These are phyloP conservation scores for Alternaria hordeiaustralica DNA, from an alignment of 2,329 filamentous ascomycete genomes.

Conservation along the genomic window DNA sequence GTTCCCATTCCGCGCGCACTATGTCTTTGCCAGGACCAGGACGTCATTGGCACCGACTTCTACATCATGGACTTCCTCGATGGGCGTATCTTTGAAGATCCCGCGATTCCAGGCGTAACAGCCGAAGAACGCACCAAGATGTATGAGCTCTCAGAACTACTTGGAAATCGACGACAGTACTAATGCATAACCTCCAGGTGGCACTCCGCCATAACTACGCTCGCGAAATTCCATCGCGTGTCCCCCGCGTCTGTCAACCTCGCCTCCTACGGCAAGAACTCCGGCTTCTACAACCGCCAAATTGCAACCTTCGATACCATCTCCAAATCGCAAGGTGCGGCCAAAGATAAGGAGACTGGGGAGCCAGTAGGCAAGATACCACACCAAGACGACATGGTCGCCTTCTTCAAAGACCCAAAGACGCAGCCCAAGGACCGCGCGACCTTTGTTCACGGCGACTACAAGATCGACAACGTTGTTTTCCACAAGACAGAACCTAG, in stretches of 20 bases:
- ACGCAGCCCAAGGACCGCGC: constrained; percentile 78
- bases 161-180: background rate
- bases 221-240: constrained; percentile 85
- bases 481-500: constrained; percentile 88
- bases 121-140: constrained; percentile 74
- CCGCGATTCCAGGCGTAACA: constrained; percentile 75
- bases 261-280: constrained; percentile 72
- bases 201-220: constrained; percentile 80
- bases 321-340: constrained; percentile 76
- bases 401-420: constrained; percentile 74
- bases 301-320: constrained; percentile 82
- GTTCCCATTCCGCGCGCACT: constrained; percentile 86
- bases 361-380: constrained; percentile 81
- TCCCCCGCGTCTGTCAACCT: constrained; percentile 71
- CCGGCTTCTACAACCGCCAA: constrained; percentile 85
- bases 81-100: constrained; percentile 91
- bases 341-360: constrained; percentile 77
- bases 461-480: constrained; percentile 73
- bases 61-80: constrained; percentile 98
- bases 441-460: constrained; percentile 90
- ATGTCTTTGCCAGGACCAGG: constrained; percentile 82
- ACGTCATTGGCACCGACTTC: constrained; percentile 86
- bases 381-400: constrained; percentile 79
- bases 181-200: constrained; percentile 62
- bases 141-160: constrained; percentile 45